Percentiles rank a stretch among this genome's conserved stretches.
Conservation (phyloP, 352 stramenopile genomes). For the Phytophthora ramorum region DNA sequence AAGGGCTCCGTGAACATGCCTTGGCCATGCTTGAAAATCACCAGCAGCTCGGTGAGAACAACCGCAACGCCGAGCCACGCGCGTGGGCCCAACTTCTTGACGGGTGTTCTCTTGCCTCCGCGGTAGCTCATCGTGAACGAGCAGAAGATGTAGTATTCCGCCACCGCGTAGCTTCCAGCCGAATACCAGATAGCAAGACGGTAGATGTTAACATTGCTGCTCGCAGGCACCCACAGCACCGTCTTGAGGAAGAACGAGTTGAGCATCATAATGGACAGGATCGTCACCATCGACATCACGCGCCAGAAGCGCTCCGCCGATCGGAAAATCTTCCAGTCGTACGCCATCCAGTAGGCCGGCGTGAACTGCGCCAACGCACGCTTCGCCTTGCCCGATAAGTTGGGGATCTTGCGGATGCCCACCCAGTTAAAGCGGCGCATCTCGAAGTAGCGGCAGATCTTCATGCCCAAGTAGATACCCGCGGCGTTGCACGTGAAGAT, state of each 20-base stretch:
- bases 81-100: slow-evolving; percentile 84
- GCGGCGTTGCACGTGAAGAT: slow-evolving; percentile 94
- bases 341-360: slow-evolving; percentile 90
- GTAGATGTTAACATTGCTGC: slow-evolving; percentile 83
- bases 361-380: slow-evolving; percentile 91
- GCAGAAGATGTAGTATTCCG: slow-evolving; percentile 92
- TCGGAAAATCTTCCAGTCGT: slow-evolving; percentile 94
- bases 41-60: slow-evolving; percentile 75
- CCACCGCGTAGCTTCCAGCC: slow-evolving; percentile 86
- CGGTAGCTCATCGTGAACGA: slow-evolving; percentile 82
- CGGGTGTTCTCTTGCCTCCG: slow-evolving; percentile 53
- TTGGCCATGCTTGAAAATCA: slow-evolving; percentile 85
- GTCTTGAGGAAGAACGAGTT: slow-evolving; percentile 97
- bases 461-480: slow-evolving; percentile 91
- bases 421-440: slow-evolving; percentile 93
- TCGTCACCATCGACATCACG: slow-evolving; percentile 90
- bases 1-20: slow-evolving; percentile 92
- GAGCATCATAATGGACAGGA: slow-evolving; percentile 94
- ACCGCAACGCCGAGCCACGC: slow-evolving; percentile 87
- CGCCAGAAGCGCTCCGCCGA: slow-evolving; percentile 92
- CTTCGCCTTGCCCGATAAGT: slow-evolving; percentile 79
- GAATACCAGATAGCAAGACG: slow-evolving; percentile 85
- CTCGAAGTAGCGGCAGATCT: slow-evolving; percentile 87
- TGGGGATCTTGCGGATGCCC: slow-evolving; percentile 86
- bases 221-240: slow-evolving; percentile 89